A percentile compares a stretch with the other conserved stretches of the same genome.
Conservation (phyloP, 1,139 yeast genomes). For the Wickerhamomyces sp. region DNA sequence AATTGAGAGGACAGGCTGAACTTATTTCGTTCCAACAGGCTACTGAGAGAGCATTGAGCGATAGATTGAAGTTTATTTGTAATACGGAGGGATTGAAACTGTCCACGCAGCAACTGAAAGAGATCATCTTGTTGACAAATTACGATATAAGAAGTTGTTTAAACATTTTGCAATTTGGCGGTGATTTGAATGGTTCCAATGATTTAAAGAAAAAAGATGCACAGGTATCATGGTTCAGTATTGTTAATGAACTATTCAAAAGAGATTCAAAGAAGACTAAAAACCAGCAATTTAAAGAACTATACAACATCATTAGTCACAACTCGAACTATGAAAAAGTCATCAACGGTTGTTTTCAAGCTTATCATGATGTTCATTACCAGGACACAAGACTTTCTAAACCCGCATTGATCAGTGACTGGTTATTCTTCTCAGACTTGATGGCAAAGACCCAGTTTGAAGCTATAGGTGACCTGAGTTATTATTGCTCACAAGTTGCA, state of each 20-base stretch:
- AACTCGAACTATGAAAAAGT: constrained; percentile 56
- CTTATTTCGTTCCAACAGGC: constrained; percentile 63
- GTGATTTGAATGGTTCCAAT: constrained; percentile 16
- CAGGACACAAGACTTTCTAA: constrained; percentile 65
- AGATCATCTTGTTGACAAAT: constrained; percentile 66
- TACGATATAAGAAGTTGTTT: constrained; percentile 86
- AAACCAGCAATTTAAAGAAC: constrained; percentile 39
- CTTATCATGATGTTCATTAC: constrained; percentile 48
- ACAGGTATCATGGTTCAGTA: constrained; percentile 53
- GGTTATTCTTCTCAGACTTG: constrained; percentile 68
- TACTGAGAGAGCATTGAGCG: constrained; percentile 40
- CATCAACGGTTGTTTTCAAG: constrained; percentile 66
- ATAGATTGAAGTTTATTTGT: constrained; percentile 47
- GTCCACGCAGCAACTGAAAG: constrained; percentile 36
- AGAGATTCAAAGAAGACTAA: constrained; percentile 39
- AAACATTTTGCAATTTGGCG: constrained; percentile 72
- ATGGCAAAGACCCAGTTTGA: constrained; percentile 39
- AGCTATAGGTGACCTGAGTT: constrained; percentile 44
- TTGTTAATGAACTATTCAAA: constrained; percentile 50
- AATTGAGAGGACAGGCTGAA: constrained; percentile 68
- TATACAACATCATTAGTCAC: constrained; percentile 43
- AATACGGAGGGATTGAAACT: constrained; percentile 37
- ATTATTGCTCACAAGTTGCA: constrained; percentile 54
- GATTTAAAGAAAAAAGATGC: constrained; percentile 41
- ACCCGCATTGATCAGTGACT: constrained; percentile 65